A percentile compares a stretch with the other conserved stretches of the same genome.
phyloP scores from a whole-genome alignment of 169 alveolate species.

The Eimeria brunetti region DNA sequence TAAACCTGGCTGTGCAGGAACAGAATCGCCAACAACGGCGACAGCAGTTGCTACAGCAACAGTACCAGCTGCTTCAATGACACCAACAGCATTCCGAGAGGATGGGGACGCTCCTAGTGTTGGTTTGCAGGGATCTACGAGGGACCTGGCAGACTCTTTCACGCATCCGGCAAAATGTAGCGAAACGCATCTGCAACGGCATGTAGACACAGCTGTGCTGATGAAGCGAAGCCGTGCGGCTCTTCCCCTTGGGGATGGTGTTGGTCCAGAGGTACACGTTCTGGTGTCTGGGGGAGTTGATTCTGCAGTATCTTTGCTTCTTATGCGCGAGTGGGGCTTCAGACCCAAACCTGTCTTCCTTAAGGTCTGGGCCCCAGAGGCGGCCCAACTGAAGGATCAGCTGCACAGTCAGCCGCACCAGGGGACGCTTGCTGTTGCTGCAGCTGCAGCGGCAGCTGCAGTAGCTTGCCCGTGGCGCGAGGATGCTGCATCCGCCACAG shows the following conservation, averaged over 20 bases:
- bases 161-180: not conserved
- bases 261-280: conserved; percentile 82
- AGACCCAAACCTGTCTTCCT: conserved; percentile 83
- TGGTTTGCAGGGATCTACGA: not conserved
- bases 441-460: conserved; percentile 55
- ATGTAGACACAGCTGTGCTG: conserved; percentile 15
- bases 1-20: not conserved
- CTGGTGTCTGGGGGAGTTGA: conserved; percentile 88
- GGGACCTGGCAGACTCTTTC: not conserved
- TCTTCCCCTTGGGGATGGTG: conserved; percentile 20
- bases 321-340: conserved; percentile 85
- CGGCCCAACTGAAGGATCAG: conserved; percentile 47
- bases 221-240: conserved; percentile 4
- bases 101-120: not conserved
- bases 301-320: conserved; percentile 86
- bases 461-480: conserved; percentile 82
- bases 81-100: not conserved
- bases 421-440: not conserved
- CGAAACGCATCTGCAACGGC: not conserved
- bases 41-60: not conserved
- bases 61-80: not conserved
- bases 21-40: conserved; percentile 4
- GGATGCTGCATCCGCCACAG: conserved; percentile 81
- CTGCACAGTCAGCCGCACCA: not conserved
- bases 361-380: conserved; percentile 82